These are phyloP conservation scores for Hyparrhenia diplandra DNA, from an alignment of 176 grass and related monocot genomes.

Conservation along the genomic window DNA sequence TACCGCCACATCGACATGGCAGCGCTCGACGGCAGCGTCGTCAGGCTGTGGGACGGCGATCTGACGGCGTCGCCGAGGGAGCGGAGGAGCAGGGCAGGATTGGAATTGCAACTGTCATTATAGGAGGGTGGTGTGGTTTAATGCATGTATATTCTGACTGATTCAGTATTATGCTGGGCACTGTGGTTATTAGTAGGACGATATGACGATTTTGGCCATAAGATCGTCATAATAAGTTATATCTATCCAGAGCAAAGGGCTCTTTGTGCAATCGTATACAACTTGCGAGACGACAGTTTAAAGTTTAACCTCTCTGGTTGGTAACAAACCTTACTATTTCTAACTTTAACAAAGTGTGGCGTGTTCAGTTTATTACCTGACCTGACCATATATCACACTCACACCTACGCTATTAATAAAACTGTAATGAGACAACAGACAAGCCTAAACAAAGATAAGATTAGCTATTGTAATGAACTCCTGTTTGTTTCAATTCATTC, in stretches of 20 bases:
- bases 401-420: neutral
- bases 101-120: slow-evolving; percentile 2
- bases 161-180: too few species aligned
- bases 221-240: neutral
- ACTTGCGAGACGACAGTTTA: neutral
- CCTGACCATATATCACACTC: neutral
- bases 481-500: too few species aligned
- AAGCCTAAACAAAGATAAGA: too few species aligned
- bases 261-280: neutral
- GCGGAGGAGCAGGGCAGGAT: neutral
- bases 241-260: neutral
- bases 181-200: neutral
- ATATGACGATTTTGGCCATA: slow-evolving; percentile 13
- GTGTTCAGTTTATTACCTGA: neutral
- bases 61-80: slow-evolving; percentile 6
- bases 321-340: too few species aligned
- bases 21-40: slow-evolving; percentile 59
- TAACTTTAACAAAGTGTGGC: neutral
- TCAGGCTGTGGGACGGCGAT: slow-evolving; percentile 58
- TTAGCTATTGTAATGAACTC: too few species aligned
- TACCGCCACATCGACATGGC: slow-evolving; percentile 56
- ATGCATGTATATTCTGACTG: slow-evolving; percentile 9
- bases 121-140: neutral
- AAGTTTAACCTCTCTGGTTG: neutral
- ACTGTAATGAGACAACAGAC: neutral